Percentiles rank a stretch among this genome's conserved stretches.
These are phyloP conservation scores for Trichoderma harzianum DNA, from an alignment of 2,329 filamentous ascomycete genomes.

Conservation along the genomic window DNA sequence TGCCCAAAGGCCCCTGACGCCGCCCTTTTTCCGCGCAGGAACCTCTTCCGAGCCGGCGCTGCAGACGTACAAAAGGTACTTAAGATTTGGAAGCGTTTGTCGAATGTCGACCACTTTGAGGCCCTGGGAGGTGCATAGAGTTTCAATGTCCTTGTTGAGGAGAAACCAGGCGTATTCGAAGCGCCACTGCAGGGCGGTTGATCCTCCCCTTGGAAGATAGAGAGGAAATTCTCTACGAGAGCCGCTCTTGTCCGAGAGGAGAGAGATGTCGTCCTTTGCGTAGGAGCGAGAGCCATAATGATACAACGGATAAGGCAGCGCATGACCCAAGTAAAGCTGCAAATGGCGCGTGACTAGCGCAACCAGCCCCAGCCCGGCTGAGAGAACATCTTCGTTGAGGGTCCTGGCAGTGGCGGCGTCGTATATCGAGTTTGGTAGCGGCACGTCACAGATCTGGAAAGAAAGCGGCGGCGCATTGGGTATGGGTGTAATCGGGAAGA, in stretches of 20 bases:
- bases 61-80: constrained; percentile 86
- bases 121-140: constrained; percentile 60
- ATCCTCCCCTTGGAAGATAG: constrained; percentile 61
- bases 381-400: constrained; percentile 66
- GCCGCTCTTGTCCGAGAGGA: constrained; percentile 44
- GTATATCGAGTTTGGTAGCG: constrained; percentile 77
- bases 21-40: constrained; percentile 59
- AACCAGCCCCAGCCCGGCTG: constrained; percentile 78
- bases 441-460: constrained; percentile 78
- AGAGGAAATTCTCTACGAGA: constrained; percentile 74
- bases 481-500: constrained; percentile 75
- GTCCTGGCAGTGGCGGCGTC: constrained; percentile 45
- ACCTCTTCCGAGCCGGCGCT: constrained; percentile 70
- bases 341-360: constrained; percentile 72
- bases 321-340: constrained; percentile 75
- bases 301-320: constrained; percentile 76
- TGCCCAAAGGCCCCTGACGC: constrained; percentile 56
- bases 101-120: constrained; percentile 84
- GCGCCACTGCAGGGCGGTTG: constrained; percentile 70
- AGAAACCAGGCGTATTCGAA: constrained; percentile 97
- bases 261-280: constrained; percentile 71
- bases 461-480: constrained; percentile 59
- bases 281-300: constrained; percentile 70
- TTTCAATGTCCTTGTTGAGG: constrained; percentile 92
- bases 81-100: constrained; percentile 88